Percentiles rank a stretch among this genome's conserved stretches.
These are phyloP conservation scores for Spatholobus suberectus DNA, from an alignment of 306 rosid species.

Conservation along the genomic window DNA sequence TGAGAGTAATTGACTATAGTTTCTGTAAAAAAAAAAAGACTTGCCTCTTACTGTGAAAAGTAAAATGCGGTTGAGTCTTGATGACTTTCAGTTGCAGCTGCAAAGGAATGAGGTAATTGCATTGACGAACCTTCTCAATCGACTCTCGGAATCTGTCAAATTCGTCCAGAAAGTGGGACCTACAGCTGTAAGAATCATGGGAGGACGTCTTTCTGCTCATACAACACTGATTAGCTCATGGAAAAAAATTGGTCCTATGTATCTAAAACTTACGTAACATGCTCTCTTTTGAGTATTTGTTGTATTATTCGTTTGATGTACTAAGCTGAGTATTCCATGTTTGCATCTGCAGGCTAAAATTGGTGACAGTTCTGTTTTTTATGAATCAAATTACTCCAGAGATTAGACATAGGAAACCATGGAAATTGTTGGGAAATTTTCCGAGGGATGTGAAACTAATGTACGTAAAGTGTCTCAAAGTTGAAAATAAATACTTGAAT, in stretches of 20 bases:
- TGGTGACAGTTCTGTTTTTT: constrained; percentile 23
- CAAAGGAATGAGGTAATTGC: constrained; percentile 98
- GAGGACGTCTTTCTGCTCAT: constrained; percentile 50
- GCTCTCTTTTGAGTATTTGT: constrained; percentile 10
- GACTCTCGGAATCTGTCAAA: constrained; percentile 85
- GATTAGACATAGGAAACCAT: constrained; percentile 44
- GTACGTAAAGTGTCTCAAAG: constrained; percentile 32
- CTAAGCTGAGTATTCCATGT: constrained; percentile 25
- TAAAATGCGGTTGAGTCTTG: constrained; percentile 12
- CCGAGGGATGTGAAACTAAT: constrained; percentile 32
- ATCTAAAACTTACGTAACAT: constrained; percentile 47
- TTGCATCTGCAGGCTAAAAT: constrained; percentile 40
- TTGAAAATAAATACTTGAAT: constrained; percentile 35
- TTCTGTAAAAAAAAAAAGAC: neutral
- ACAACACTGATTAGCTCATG: constrained; percentile 46
- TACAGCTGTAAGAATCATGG: constrained; percentile 56
- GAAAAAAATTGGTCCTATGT: constrained; percentile 59
- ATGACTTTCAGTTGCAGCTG: constrained; percentile 69
- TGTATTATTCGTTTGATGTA: constrained; percentile 3
- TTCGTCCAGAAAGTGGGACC: constrained; percentile 74
- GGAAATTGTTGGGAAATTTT: constrained; percentile 26
- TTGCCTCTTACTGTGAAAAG: neutral
- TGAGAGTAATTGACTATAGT: neutral
- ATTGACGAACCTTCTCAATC: constrained; percentile 80
- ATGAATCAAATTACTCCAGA: constrained; percentile 24